These are phyloP conservation scores for Protomyces inundatus DNA, from an alignment of 1,139 yeast genomes.

Conservation along the genomic window DNA sequence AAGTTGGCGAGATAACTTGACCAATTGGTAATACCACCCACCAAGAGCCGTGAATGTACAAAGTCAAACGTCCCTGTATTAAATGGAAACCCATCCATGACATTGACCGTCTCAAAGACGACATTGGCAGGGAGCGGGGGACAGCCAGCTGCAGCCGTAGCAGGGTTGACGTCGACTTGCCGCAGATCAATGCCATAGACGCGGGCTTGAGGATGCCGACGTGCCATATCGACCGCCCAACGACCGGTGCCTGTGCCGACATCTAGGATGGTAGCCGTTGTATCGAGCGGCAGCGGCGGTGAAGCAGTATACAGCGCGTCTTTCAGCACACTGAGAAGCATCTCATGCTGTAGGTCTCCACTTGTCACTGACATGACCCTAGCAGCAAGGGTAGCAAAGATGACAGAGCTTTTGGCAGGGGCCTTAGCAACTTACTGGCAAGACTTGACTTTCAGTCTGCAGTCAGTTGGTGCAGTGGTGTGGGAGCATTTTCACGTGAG, in stretches of 20 bases:
- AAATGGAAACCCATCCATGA: constrained; percentile 29
- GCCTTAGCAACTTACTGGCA: too few species aligned
- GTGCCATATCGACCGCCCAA: constrained; percentile 30
- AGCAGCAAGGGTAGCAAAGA: not conserved
- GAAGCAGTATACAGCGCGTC: constrained; percentile 5
- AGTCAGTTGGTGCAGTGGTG: too few species aligned
- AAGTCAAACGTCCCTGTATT: constrained; percentile 26
- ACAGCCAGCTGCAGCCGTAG: not conserved
- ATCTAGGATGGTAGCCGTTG: constrained; percentile 25
- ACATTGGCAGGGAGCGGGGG: constrained; percentile 22
- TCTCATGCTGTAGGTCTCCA: constrained; percentile 17
- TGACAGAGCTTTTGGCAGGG: too few species aligned
- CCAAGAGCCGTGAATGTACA: constrained; percentile 28
- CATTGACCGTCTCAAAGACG: constrained; percentile 28
- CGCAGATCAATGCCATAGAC: constrained; percentile 29
- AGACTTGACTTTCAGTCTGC: too few species aligned
- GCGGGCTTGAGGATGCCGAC: constrained; percentile 25
- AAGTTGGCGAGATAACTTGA: constrained; percentile 26
- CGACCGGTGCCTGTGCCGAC: constrained; percentile 30
- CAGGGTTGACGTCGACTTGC: constrained; percentile 10
- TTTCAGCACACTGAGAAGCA: constrained; percentile 4
- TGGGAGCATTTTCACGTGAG: too few species aligned
- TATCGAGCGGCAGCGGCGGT: not conserved
- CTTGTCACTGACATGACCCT: not conserved
- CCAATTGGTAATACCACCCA: constrained; percentile 29